Base-by-base conservation (phyloP, 495 filamentous ascomycete species). In the Thermothielavioides terrestris region DNA sequence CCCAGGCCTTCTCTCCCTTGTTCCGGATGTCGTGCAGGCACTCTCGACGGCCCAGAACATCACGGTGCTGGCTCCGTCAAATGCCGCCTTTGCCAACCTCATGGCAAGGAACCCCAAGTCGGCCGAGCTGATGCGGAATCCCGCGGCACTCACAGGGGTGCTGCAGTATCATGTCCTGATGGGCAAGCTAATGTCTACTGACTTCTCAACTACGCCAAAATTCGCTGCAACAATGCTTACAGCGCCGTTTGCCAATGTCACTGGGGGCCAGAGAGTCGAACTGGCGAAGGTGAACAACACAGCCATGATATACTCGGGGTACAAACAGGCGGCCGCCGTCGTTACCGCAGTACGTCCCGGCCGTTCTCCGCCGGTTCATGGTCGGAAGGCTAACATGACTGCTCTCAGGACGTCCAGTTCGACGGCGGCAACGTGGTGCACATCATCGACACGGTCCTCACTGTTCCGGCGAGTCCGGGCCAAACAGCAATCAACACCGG, bases 51-150 rank as follows among this genome's bases (percentile, higher is more conserved):
- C 52, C 10, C 44, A 52, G 40, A 56, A 82, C 55, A 68, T 86
- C 63, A 86, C 82, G 27, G 71, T 84, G 42, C 63, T 87, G 15
- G 83, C 82, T 2, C 83, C 83, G 0, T 74, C 63, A 56, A 78
- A 86, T 55, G 59, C 75, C 25, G 82, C 83, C 8, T 68, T 86
- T 26, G 28, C 48, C 1, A 63, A 63, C 23, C 62, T 79, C 15
- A 60, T 58, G 43, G 45, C 55, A 12, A 48, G 68, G 38, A 66
- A 63, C 14, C 53, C 60, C 23, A 44, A 64, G 4, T 68, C 65
- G 6, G 46, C 62, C 8, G 66, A 66, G 22, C 32, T 68, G 12
- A 58, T 56, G 21, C 65, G 61, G 14, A 63, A 74, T 37, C 56
- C 66, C 15, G 60, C 60, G 12, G 47, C 61, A 12, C 54, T 75